phyloP scores from a whole-genome alignment of 495 filamentous ascomycete genomes.

The Neurospora discreta region DNA sequence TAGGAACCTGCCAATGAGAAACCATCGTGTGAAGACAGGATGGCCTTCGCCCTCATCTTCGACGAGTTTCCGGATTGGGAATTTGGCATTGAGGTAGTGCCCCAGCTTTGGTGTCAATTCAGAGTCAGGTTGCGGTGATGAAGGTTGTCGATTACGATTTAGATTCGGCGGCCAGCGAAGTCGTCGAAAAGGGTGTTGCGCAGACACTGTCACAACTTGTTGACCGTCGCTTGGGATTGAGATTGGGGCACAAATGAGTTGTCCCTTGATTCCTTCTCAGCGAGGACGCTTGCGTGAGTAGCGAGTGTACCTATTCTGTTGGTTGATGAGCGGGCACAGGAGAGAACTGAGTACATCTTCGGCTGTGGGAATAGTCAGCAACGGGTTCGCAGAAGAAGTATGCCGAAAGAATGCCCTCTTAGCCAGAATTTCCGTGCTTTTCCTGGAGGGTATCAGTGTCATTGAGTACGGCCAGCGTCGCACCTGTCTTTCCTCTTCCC shows the following conservation, averaged over 20 bases:
- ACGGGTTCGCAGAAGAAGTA: constrained; percentile 26
- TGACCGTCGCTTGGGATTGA: constrained; percentile 14
- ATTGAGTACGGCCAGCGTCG: constrained; percentile 20
- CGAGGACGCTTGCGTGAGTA: constrained; percentile 23
- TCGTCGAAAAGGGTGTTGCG: constrained; percentile 26
- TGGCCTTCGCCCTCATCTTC: constrained; percentile 11
- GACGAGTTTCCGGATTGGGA: background rate
- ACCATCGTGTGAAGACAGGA: constrained; percentile 17
- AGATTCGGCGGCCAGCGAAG: constrained; percentile 19
- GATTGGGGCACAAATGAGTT: constrained; percentile 2
- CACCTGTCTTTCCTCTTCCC: constrained; percentile 26
- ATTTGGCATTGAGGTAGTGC: constrained; percentile 11
- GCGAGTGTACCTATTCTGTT: constrained; percentile 25
- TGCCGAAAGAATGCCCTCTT: constrained; percentile 19
- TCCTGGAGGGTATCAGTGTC: constrained; percentile 14
- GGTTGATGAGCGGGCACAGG: constrained; percentile 22
- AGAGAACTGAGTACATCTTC: constrained; percentile 30
- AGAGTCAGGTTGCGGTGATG: constrained; percentile 17
- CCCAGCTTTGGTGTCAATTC: constrained; percentile 27
- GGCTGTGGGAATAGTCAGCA: constrained; percentile 19
- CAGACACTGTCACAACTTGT: constrained; percentile 26
- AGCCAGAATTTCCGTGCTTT: constrained; percentile 8
- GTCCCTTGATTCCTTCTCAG: constrained; percentile 13
- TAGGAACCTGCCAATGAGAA: constrained; percentile 23
- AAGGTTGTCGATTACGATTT: constrained; percentile 28